Evolutionary conservation across 192 early-diverging fungal species (phyloP).

Genomic region (Coemansia reversa): DNA sequence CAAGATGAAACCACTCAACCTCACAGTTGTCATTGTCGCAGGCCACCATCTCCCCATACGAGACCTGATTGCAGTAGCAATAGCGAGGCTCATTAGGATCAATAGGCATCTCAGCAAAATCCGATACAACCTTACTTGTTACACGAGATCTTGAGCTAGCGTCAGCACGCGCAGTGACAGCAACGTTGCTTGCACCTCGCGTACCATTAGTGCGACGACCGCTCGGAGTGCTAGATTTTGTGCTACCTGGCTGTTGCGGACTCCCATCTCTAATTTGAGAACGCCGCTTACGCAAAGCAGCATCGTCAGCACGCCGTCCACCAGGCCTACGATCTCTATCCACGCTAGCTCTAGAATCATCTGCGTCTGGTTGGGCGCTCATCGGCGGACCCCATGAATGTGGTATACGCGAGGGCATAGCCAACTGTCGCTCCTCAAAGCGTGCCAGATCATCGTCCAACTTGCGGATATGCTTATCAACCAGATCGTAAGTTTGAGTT

Average conservation of each 20-base stretch:
- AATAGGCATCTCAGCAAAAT: constrained; percentile 69
- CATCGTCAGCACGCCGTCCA: background rate
- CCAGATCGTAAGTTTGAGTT: constrained; percentile 89
- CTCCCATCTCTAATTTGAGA: constrained; percentile 4
- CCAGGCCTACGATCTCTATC: background rate
- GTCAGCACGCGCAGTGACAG: constrained; percentile 6
- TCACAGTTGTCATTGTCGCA: constrained; percentile 89
- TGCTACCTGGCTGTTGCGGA: constrained; percentile 3
- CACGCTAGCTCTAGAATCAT: background rate
- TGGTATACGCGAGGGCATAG: constrained; percentile 46
- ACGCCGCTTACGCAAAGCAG: background rate
- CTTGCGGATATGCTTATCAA: constrained; percentile 85
- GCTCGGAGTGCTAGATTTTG: constrained; percentile 21
- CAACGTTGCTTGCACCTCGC: background rate
- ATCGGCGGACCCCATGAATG: constrained; percentile 33
- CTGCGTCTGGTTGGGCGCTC: background rate
- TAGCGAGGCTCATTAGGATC: constrained; percentile 97
- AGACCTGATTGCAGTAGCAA: constrained; percentile 94
- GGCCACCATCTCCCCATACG: constrained; percentile 97
- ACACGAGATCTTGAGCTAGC: constrained; percentile 7
- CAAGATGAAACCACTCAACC: constrained; percentile 98
- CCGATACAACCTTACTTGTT: constrained; percentile 20
- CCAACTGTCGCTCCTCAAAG: constrained; percentile 90
- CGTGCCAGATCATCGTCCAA: constrained; percentile 89
- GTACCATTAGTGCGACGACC: constrained; percentile 15